Percentiles rank a stretch among this genome's conserved stretches.
These are phyloP conservation scores for Thuidium tamariscinum DNA, from an alignment of 225 moss, liverwort and hornwort species.

Conservation along the genomic window DNA sequence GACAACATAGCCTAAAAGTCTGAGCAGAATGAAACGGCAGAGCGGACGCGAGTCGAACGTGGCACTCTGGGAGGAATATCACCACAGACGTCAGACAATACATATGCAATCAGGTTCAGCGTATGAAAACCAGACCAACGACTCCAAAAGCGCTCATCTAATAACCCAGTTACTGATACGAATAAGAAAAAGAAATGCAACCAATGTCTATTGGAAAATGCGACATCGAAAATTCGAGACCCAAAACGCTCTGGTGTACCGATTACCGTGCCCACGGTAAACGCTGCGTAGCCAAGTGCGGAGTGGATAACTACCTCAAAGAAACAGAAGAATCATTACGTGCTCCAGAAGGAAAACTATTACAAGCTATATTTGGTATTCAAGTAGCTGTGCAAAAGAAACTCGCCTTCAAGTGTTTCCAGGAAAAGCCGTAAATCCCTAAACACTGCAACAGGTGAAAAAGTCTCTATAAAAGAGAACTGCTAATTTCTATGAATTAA, in stretches of 20 bases:
- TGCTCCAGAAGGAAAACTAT: not conserved
- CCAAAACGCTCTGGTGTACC: not conserved
- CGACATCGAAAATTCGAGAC: not conserved
- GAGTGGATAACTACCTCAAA: not conserved
- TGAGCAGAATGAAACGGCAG: not conserved
- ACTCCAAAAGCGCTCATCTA: not conserved
- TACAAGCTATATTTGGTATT: not conserved
- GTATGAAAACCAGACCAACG: not conserved
- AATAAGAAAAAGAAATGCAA: not conserved
- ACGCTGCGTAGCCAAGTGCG: no score
- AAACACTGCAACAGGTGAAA: not conserved
- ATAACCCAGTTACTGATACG: not conserved
- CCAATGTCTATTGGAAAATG: not conserved
- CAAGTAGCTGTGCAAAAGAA: not conserved
- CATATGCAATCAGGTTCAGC: not conserved
- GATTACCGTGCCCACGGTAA: not conserved
- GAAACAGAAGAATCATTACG: not conserved
- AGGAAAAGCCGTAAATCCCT: not conserved
- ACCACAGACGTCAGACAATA: slow-evolving; percentile 14
- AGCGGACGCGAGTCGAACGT: not conserved
- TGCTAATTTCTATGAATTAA: not conserved
- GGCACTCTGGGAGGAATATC: slow-evolving; percentile 3
- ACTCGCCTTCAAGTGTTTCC: not conserved
- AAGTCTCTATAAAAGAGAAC: not conserved
- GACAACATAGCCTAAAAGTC: slow-evolving; percentile 27